These are phyloP conservation scores for Penicillium thymicola DNA, from an alignment of 2,329 filamentous ascomycete species.

Conservation along the genomic window DNA sequence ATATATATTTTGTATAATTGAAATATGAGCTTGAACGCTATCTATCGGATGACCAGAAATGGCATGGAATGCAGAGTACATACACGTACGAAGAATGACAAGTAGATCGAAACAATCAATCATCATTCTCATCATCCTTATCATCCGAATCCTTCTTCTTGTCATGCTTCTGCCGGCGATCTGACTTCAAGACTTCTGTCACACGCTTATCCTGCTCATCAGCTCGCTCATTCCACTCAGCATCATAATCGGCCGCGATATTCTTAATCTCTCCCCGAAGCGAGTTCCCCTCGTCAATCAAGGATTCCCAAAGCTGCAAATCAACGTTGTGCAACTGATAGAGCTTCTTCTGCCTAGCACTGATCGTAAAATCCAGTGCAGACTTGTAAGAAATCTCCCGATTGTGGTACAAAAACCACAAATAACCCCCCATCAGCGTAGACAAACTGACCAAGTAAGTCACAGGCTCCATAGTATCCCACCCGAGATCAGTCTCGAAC, in stretches of 20 bases:
- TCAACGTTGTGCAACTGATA: constrained; percentile 77
- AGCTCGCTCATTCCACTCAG: constrained; percentile 77
- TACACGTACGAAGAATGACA: neutral
- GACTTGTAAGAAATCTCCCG: constrained; percentile 82
- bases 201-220: constrained; percentile 67
- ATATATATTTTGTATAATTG: constrained; percentile 3
- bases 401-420: constrained; percentile 93
- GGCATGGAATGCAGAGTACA: constrained; percentile 2
- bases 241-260: constrained; percentile 82
- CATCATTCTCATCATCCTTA: constrained; percentile 31
- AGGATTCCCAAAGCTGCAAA: constrained; percentile 68
- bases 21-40: neutral
- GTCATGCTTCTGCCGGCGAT: constrained; percentile 42
- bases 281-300: constrained; percentile 76
- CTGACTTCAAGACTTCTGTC: constrained; percentile 51
- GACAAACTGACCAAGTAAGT: constrained; percentile 85
- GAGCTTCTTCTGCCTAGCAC: constrained; percentile 68
- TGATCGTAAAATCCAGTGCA: constrained; percentile 83
- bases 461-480: constrained; percentile 88
- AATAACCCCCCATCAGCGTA: constrained; percentile 82
- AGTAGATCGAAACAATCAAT: constrained; percentile 9
- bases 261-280: constrained; percentile 74
- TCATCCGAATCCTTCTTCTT: constrained; percentile 22
- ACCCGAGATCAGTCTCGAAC: constrained; percentile 72
- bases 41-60: neutral